Percentiles rank a stretch among this genome's conserved stretches.
Evolutionary conservation across 2,329 filamentous ascomycete species (phyloP).

Genomic region (Neonectria neomacrospora): DNA sequence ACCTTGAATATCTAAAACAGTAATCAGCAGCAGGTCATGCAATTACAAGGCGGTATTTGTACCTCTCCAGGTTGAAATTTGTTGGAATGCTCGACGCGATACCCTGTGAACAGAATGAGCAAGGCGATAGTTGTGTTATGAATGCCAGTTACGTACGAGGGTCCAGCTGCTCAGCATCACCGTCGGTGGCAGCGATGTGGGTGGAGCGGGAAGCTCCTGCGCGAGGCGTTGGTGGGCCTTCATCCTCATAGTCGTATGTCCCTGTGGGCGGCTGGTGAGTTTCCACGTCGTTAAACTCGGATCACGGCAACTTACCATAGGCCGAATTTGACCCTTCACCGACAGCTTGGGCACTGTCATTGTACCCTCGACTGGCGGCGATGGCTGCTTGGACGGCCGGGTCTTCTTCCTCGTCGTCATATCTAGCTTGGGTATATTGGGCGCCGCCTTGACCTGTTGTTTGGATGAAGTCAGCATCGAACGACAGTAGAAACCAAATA

Average conservation of each 20-base stretch:
- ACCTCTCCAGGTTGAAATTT: conserved; percentile 57
- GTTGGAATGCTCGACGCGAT: conserved; percentile 52
- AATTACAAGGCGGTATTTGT: conserved; percentile 1
- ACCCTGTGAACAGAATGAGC: conserved; percentile 49
- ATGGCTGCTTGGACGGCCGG: conserved; percentile 33
- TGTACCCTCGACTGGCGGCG: conserved; percentile 34
- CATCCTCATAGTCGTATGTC: conserved; percentile 42
- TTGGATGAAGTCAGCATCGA: conserved; percentile 2
- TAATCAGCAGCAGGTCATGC: neutral
- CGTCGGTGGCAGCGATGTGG: conserved; percentile 34
- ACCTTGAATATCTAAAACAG: conserved; percentile 63
- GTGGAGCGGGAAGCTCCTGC: conserved; percentile 7
- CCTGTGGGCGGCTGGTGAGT: neutral
- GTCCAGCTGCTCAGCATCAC: conserved; percentile 47
- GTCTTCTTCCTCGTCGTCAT: conserved; percentile 29
- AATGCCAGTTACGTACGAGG: conserved; percentile 46
- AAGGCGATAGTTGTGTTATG: neutral
- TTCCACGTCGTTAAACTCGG: neutral
- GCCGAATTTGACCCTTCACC: conserved; percentile 34
- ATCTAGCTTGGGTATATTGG: neutral
- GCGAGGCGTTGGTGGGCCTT: conserved; percentile 37
- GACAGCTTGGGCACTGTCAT: conserved; percentile 6
- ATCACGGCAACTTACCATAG: conserved; percentile 31
- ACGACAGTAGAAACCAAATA: neutral
- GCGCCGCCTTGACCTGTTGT: neutral